These are phyloP conservation scores for Tetrapisispora arboricola DNA, from an alignment of 805 yeast species.

Conservation along the genomic window DNA sequence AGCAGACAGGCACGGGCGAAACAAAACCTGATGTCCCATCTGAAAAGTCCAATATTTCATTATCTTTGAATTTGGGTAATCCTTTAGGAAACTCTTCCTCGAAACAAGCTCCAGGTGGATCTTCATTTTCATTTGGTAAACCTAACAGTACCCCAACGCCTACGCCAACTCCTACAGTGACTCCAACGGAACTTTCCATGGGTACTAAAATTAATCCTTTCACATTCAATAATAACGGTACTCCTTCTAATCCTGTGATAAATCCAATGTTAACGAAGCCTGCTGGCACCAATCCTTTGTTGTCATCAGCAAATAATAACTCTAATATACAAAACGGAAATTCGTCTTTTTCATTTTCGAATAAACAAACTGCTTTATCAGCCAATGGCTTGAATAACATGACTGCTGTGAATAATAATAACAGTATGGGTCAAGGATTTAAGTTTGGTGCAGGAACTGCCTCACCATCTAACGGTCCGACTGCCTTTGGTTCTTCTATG, in stretches of 20 bases:
- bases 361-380: neutral
- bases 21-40: neutral
- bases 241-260: neutral
- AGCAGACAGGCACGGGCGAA: constrained; percentile 4
- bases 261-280: neutral
- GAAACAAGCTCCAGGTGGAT: neutral
- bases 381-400: constrained; percentile 6
- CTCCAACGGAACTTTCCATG: neutral
- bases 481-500: neutral
- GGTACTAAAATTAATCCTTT: neutral
- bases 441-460: neutral
- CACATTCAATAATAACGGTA: neutral
- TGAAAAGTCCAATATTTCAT: constrained; percentile 3
- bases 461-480: neutral
- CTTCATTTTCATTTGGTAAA: constrained; percentile 6
- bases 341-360: neutral
- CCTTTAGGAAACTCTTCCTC: constrained; percentile 2
- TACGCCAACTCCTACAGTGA: constrained; percentile 1
- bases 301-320: neutral
- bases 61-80: constrained; percentile 2
- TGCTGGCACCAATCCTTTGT: neutral
- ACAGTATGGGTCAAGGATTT: neutral
- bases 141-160: constrained; percentile 2
- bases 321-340: neutral
- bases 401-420: neutral